Percentiles rank a stretch among this genome's conserved stretches.
Evolutionary conservation across 805 yeast species (phyloP).

Genomic region (Teunomyces cretensis): DNA sequence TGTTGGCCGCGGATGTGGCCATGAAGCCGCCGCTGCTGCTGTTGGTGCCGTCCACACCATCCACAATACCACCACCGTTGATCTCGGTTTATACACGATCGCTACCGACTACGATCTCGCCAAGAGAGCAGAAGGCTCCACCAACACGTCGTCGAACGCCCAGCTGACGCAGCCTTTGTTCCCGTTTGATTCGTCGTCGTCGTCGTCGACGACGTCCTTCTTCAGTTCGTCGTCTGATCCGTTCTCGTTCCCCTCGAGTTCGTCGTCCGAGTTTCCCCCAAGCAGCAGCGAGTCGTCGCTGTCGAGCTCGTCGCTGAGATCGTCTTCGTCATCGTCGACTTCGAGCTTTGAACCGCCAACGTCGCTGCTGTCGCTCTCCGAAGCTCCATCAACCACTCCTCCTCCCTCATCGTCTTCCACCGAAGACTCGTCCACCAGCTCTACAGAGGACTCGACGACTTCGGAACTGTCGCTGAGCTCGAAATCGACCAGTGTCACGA

Average conservation of each 20-base stretch:
- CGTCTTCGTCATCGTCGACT: conserved; percentile 3
- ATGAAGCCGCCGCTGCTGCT: too few species aligned
- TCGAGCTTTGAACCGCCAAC: background rate
- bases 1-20: too few species aligned
- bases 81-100: background rate
- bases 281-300: background rate
- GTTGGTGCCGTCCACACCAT: background rate
- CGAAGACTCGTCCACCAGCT: background rate
- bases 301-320: too few species aligned
- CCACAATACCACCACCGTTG: background rate
- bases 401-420: background rate
- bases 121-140: conserved; percentile 1
- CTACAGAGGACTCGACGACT: background rate
- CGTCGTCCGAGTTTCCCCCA: background rate
- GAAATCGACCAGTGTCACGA: conserved; percentile 15
- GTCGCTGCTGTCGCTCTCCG: background rate
- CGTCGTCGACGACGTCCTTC: background rate
- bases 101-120: background rate
- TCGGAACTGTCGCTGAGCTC: background rate
- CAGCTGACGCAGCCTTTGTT: background rate
- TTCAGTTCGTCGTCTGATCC: background rate
- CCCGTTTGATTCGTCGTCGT: background rate
- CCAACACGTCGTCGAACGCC: background rate
- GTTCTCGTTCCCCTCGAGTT: background rate
- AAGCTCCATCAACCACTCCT: background rate